Base-by-base conservation (phyloP, 352 stramenopile species). In the Globisporangium carolinianum region DNA sequence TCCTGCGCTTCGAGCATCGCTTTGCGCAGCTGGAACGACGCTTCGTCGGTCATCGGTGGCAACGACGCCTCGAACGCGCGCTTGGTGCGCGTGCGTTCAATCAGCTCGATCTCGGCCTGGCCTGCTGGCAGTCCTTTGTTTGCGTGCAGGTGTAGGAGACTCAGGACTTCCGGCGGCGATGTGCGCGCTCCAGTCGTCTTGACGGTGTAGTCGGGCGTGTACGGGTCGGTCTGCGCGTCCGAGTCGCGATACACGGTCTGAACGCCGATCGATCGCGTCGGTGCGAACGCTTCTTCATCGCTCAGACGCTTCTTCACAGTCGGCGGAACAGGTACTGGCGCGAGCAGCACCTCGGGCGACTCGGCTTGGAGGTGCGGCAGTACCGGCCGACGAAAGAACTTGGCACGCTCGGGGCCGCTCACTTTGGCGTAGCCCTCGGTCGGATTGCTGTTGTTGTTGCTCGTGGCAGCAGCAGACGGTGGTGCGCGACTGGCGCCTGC, bases 31-130 rank as follows among this genome's bases (percentile, higher is more conserved):
- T 81, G 38, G 51, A 98, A 95, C 43, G 73, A 95, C 6, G 89
- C 93, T 57, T 98, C 94, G 66, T 98, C 94, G 12, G 94, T 98
- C 77, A 97, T 97, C 4, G 94, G 93, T 15, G 92, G 94, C 43
- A 98, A 61, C 32, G 85, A 86, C 12, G 75, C 77, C 50, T 97
- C 83, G 18, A 98, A 91, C 5, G 71, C 70, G 17, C 76, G 71
- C 55, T 97, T 97, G 55, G 85, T 78, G 36, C 91, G 79, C 37
- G 91, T 87, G 10, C 91, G 79, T 57, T 97, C 88, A 41, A 98
- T 96, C 60, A 97, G 71, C 57, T 94, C 86, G 36, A 98, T 76
- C 65, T 98, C 93, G 0, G 75, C 73, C 36, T 76, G 67, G 8
- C 88, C 89, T 0, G 77, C 79, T 0, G 94, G 94, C 7, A 98